Evolutionary conservation across 1,139 yeast species (phyloP).

Genomic region (Candida neerlandica): DNA sequence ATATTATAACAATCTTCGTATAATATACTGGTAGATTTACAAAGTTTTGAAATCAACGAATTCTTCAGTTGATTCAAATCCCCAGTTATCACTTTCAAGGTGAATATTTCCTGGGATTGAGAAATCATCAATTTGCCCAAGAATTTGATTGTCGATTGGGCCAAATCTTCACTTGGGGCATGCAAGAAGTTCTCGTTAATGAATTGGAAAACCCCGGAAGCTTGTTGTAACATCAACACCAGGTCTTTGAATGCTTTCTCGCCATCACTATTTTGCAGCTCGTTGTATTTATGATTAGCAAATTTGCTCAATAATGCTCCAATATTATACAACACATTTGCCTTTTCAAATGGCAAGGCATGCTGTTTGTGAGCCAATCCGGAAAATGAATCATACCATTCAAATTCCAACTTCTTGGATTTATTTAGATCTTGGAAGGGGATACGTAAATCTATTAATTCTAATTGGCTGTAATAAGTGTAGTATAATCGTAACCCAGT

Average conservation of each 20-base stretch:
- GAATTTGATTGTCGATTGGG: slow-evolving; percentile 68
- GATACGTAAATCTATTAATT: slow-evolving; percentile 73
- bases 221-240: slow-evolving; percentile 65
- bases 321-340: slow-evolving; percentile 73
- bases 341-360: slow-evolving; percentile 86
- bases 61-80: slow-evolving; percentile 54
- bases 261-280: slow-evolving; percentile 39
- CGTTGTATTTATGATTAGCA: slow-evolving; percentile 53
- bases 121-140: slow-evolving; percentile 71
- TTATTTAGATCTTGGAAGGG: slow-evolving; percentile 64
- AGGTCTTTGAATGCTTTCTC: slow-evolving; percentile 54
- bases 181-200: slow-evolving; percentile 82
- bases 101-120: slow-evolving; percentile 86
- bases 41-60: slow-evolving; percentile 71
- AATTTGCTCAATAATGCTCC: slow-evolving; percentile 42
- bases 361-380: slow-evolving; percentile 44
- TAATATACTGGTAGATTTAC: slow-evolving; percentile 59
- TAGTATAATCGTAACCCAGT: slow-evolving; percentile 57
- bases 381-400: slow-evolving; percentile 79
- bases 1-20: slow-evolving; percentile 51
- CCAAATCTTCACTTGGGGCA: slow-evolving; percentile 83
- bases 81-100: slow-evolving; percentile 59
- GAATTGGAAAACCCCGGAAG: slow-evolving; percentile 77
- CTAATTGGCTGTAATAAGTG: slow-evolving; percentile 80
- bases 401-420: slow-evolving; percentile 56